A percentile compares a stretch with the other conserved stretches of the same genome.
These are phyloP conservation scores for Ephemerocybe angulata DNA, from an alignment of 768 basidiomycete genomes.

Conservation along the genomic window DNA sequence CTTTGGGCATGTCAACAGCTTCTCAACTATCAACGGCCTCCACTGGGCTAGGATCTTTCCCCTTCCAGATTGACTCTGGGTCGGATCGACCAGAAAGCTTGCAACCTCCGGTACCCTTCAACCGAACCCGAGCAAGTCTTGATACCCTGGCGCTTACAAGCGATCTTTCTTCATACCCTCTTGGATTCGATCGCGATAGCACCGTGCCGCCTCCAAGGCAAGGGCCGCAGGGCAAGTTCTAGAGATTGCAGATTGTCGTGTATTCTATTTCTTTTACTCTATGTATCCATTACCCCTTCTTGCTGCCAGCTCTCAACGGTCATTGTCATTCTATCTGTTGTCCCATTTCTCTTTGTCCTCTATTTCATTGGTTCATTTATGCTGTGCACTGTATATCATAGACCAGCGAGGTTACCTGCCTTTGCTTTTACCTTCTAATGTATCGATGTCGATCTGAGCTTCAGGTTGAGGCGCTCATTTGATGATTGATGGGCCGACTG, in stretches of 20 bases:
- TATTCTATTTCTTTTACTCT: slow-evolving; percentile 3
- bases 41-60: slow-evolving; percentile 79
- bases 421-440: not conserved
- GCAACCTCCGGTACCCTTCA: slow-evolving; percentile 30
- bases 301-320: slow-evolving; percentile 2
- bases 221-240: slow-evolving; percentile 10
- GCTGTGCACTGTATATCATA: slow-evolving; percentile 2
- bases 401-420: not conserved
- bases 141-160: slow-evolving; percentile 82
- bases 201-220: slow-evolving; percentile 24
- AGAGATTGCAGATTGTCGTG: not conserved
- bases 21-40: slow-evolving; percentile 78
- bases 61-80: slow-evolving; percentile 80
- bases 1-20: slow-evolving; percentile 68
- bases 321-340: not conserved
- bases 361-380: not conserved
- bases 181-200: slow-evolving; percentile 64
- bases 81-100: slow-evolving; percentile 25
- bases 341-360: not conserved
- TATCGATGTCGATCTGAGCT: too few species aligned
- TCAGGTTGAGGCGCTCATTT: too few species aligned
- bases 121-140: slow-evolving; percentile 72
- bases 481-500: not conserved
- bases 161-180: slow-evolving; percentile 80
- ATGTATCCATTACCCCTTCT: not conserved